Conservation (phyloP, 108 stramenopile genomes). For the Thalassiosira profunda region DNA sequence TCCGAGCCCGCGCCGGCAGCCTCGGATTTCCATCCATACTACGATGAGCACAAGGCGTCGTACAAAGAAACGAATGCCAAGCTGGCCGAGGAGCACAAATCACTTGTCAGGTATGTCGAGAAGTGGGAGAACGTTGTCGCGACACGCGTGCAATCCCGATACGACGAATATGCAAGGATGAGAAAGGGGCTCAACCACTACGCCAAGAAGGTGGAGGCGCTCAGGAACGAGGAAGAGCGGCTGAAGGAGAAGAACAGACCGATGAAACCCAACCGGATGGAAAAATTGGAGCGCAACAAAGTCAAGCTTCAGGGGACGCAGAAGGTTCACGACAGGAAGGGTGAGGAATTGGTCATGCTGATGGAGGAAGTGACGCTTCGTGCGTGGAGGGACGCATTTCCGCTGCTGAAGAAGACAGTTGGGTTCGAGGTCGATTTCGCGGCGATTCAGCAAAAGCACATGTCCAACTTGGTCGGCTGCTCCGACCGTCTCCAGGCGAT, state of each 20-base stretch:
- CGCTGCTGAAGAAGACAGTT: constrained; percentile 31
- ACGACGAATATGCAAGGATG: constrained; percentile 32
- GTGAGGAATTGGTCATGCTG: constrained; percentile 26
- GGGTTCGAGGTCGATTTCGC: constrained; percentile 32
- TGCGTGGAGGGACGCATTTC: constrained; percentile 46
- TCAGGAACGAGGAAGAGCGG: constrained; percentile 23
- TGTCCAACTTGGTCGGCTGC: constrained; percentile 5
- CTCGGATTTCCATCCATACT: constrained; percentile 12
- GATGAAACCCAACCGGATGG: constrained; percentile 30
- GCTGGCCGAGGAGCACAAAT: constrained; percentile 15
- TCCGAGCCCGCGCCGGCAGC: background rate
- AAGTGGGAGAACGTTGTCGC: constrained; percentile 39
- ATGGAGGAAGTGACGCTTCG: constrained; percentile 42
- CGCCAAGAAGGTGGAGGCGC: constrained; percentile 30
- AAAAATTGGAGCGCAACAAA: constrained; percentile 49
- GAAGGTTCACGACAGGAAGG: constrained; percentile 38
- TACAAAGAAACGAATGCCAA: constrained; percentile 29
- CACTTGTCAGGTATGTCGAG: constrained; percentile 37
- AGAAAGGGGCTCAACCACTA: constrained; percentile 43
- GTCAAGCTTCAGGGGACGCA: constrained; percentile 34
- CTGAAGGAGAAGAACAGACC: constrained; percentile 29
- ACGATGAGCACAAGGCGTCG: constrained; percentile 33
- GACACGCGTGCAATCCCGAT: constrained; percentile 22
- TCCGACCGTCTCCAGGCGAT: constrained; percentile 10
- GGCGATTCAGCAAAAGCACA: constrained; percentile 27